A percentile compares a stretch with the other conserved stretches of the same genome.
phyloP scores from a whole-genome alignment of 2,329 filamentous ascomycete species.

The Epichloe amarillans region DNA sequence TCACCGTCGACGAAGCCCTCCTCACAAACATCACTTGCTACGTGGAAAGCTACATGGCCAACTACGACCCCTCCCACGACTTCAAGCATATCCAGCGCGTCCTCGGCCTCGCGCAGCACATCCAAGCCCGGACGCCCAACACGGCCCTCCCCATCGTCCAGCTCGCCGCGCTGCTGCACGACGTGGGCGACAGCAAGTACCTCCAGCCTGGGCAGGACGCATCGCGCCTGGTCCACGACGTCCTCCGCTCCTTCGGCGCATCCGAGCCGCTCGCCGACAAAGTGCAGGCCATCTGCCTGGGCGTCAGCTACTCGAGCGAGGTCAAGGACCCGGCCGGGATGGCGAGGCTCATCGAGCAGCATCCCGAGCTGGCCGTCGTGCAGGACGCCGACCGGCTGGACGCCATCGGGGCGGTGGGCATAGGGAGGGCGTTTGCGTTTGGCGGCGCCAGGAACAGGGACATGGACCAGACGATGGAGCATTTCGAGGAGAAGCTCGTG shows the following conservation, averaged over 20 bases:
- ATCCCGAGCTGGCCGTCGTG: constrained; percentile 58
- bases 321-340: constrained; percentile 49
- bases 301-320: constrained; percentile 70
- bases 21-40: constrained; percentile 48
- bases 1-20: constrained; percentile 23
- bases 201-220: constrained; percentile 41
- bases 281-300: constrained; percentile 59
- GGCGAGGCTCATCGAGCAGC: constrained; percentile 41
- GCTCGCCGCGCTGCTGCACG: constrained; percentile 68
- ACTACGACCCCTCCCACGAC: constrained; percentile 79
- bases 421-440: constrained; percentile 53
- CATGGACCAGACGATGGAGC: constrained; percentile 53
- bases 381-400: constrained; percentile 92
- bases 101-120: constrained; percentile 54
- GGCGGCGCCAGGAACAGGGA: constrained; percentile 49
- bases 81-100: constrained; percentile 76
- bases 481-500: constrained; percentile 67
- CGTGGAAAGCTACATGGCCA: constrained; percentile 58
- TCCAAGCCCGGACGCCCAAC: constrained; percentile 38
- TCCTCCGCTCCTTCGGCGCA: constrained; percentile 45
- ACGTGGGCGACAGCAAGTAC: constrained; percentile 82
- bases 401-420: constrained; percentile 74
- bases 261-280: constrained; percentile 43
- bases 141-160: constrained; percentile 38
- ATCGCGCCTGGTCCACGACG: constrained; percentile 38